These are phyloP conservation scores for Aquilaria malaccensis DNA, from an alignment of 345 rosid genomes.

Conservation along the genomic window DNA sequence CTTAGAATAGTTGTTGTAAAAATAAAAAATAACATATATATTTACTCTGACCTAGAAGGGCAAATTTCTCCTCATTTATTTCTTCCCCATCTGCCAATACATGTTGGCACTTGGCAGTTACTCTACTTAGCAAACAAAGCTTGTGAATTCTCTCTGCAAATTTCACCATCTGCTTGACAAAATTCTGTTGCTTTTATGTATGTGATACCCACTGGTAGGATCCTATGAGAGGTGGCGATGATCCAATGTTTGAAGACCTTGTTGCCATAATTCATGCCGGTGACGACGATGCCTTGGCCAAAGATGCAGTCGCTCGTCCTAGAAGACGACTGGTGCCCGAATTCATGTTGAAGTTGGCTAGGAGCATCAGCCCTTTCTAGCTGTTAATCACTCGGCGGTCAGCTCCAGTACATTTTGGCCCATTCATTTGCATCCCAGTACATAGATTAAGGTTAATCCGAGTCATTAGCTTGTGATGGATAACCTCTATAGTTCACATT, in stretches of 20 bases:
- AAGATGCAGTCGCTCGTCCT: slow-evolving; percentile 49
- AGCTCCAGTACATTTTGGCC: not conserved
- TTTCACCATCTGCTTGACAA: not conserved
- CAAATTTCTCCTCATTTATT: too few species aligned
- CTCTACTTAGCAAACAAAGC: too few species aligned
- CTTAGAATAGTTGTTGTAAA: too few species aligned
- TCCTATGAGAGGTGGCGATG: slow-evolving; percentile 97
- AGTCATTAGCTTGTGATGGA: too few species aligned
- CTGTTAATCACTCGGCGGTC: not conserved
- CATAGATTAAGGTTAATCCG: too few species aligned
- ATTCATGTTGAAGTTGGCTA: slow-evolving; percentile 81
- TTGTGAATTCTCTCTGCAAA: too few species aligned
- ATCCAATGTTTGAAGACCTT: slow-evolving; percentile 78
- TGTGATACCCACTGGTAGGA: slow-evolving; percentile 37
- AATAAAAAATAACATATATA: too few species aligned
- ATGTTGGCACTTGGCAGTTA: too few species aligned
- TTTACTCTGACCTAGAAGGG: too few species aligned
- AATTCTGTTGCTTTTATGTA: not conserved
- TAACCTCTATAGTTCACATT: not conserved
- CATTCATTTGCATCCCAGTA: not conserved
- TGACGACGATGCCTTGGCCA: slow-evolving; percentile 44
- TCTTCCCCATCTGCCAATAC: too few species aligned
- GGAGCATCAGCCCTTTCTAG: slow-evolving; percentile 81
- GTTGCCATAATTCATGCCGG: slow-evolving; percentile 54
- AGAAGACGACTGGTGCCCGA: slow-evolving; percentile 93